These are phyloP conservation scores for Sarcomyxa edulis DNA, from an alignment of 768 basidiomycete genomes.

Conservation along the genomic window DNA sequence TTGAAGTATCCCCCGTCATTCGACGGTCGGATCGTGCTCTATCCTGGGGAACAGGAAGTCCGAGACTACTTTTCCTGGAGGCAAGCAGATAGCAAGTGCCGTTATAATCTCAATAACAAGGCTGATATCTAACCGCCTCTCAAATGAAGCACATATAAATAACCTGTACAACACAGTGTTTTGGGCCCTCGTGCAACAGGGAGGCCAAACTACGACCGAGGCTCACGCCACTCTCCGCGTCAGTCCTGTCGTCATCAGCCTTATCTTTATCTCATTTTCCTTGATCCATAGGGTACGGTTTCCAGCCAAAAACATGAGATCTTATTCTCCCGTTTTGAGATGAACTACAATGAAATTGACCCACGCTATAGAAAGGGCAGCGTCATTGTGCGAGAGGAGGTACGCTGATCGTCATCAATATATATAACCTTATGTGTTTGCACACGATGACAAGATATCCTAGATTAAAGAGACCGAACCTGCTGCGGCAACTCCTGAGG, in stretches of 20 bases:
- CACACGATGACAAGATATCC: neutral
- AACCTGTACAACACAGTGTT: constrained; percentile 96
- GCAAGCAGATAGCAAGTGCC: constrained; percentile 83
- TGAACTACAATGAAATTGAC: constrained; percentile 83
- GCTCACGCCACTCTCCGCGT: constrained; percentile 82
- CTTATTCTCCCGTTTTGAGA: constrained; percentile 70
- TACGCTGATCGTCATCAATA: constrained; percentile 16
- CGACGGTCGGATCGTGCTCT: constrained; percentile 82
- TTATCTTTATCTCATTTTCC: neutral
- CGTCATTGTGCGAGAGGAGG: constrained; percentile 67
- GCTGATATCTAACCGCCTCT: constrained; percentile 2
- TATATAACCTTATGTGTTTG: neutral
- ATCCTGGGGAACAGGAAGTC: constrained; percentile 67
- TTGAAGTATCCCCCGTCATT: constrained; percentile 87
- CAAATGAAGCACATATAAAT: constrained; percentile 83
- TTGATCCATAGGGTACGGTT: constrained; percentile 64
- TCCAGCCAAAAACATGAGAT: constrained; percentile 92
- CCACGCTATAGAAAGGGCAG: constrained; percentile 81
- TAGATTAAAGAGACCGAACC: neutral
- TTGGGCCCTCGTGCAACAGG: constrained; percentile 88
- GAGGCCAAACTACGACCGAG: constrained; percentile 70
- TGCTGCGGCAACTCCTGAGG: neutral
- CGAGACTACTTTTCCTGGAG: constrained; percentile 96
- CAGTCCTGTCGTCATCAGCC: constrained; percentile 9
- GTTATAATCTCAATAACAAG: neutral